Conservation (phyloP, 768 basidiomycete genomes). For the Arthromyces matolae region DNA sequence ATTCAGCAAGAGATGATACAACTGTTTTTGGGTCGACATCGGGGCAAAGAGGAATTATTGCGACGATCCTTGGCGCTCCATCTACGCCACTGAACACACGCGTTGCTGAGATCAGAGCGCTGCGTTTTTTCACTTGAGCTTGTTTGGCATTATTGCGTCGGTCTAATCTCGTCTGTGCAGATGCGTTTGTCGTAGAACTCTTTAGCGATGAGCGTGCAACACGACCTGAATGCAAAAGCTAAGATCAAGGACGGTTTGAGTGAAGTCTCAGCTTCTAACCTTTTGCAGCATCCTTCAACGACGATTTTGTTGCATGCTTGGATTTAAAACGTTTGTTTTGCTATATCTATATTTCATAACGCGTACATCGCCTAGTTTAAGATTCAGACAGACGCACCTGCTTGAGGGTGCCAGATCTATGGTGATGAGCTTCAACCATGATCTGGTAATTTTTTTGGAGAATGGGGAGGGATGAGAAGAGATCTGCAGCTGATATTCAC, state of each 20-base stretch:
- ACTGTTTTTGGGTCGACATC: constrained; percentile 55
- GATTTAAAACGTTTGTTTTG: constrained; percentile 93
- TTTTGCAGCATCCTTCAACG: constrained; percentile 81
- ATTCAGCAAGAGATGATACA: constrained; percentile 53
- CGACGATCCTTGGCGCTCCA: constrained; percentile 80
- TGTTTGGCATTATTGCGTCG: constrained; percentile 86
- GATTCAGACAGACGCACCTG: constrained; percentile 45
- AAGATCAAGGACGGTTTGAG: constrained; percentile 1
- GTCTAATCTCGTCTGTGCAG: constrained; percentile 72
- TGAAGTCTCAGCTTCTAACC: constrained; percentile 37
- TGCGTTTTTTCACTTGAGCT: constrained; percentile 67
- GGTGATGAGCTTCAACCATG: constrained; percentile 55
- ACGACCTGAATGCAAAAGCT: constrained; percentile 40
- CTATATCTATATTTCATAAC: constrained; percentile 33
- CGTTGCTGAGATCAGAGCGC: constrained; percentile 61
- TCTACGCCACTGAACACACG: constrained; percentile 78
- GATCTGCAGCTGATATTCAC: too few species aligned
- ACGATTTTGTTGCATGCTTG: constrained; percentile 81
- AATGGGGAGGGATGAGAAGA: too few species aligned
- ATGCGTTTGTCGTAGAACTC: constrained; percentile 42
- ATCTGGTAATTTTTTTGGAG: background rate
- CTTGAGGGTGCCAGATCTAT: constrained; percentile 83
- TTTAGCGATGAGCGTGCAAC: constrained; percentile 55
- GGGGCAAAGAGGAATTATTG: constrained; percentile 77
- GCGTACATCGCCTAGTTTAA: background rate